phyloP scores from a whole-genome alignment of 768 basidiomycete species.

The Guyanaporus albipodus region DNA sequence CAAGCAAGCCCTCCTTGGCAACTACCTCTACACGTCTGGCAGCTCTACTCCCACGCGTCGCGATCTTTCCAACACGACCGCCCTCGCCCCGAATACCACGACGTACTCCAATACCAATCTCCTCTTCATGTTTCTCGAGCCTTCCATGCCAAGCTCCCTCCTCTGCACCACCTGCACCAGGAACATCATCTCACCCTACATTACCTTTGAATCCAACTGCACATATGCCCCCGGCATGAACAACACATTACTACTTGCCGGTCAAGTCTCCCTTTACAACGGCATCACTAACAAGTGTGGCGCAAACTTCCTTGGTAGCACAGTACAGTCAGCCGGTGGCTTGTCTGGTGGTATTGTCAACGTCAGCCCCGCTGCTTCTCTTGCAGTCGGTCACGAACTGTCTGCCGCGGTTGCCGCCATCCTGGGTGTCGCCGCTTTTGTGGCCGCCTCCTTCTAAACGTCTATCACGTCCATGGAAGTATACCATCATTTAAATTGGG shows the following conservation, averaged over 20 bases:
- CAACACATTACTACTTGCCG: slow-evolving; percentile 59
- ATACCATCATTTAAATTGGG: slow-evolving; percentile 13
- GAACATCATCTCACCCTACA: slow-evolving; percentile 70
- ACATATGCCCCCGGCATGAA: slow-evolving; percentile 76
- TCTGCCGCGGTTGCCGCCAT: slow-evolving; percentile 30
- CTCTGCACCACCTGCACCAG: slow-evolving; percentile 86
- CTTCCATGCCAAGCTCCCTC: slow-evolving; percentile 38
- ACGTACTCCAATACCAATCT: slow-evolving; percentile 59
- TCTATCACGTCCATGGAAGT: slow-evolving; percentile 4
- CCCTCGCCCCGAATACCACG: slow-evolving; percentile 48
- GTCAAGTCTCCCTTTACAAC: slow-evolving; percentile 64
- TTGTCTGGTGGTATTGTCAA: slow-evolving; percentile 38
- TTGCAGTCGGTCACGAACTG: slow-evolving; percentile 21
- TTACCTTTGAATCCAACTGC: slow-evolving; percentile 62
- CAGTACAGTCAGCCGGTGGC: slow-evolving; percentile 66
- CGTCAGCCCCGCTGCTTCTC: slow-evolving; percentile 27
- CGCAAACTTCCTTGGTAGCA: slow-evolving; percentile 60
- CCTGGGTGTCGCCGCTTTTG: slow-evolving; percentile 33
- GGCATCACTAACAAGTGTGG: slow-evolving; percentile 66
- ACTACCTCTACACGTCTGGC: slow-evolving; percentile 27
- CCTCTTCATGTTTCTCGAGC: slow-evolving; percentile 74
- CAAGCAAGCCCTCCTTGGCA: slow-evolving; percentile 11
- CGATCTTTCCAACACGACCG: slow-evolving; percentile 29
- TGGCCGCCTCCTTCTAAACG: slow-evolving; percentile 27
- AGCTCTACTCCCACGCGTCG: slow-evolving; percentile 19